phyloP scores from a whole-genome alignment of 805 yeast species.

The Kazachstania martiniae region DNA sequence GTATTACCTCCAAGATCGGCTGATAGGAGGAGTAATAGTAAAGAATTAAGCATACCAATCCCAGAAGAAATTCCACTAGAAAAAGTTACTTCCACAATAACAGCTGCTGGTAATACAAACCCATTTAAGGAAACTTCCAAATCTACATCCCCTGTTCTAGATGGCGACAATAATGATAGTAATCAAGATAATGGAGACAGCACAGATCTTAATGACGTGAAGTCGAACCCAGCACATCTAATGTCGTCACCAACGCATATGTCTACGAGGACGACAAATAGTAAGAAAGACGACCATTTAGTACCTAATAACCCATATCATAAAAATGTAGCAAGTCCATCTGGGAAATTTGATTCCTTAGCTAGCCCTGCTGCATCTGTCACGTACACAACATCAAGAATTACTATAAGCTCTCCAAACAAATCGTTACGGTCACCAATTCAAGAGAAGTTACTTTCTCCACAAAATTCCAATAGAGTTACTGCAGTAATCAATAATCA shows the following conservation, averaged over 20 bases:
- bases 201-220: not conserved
- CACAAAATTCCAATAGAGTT: constrained; percentile 22
- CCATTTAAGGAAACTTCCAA: not conserved
- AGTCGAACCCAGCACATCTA: not conserved
- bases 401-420: constrained; percentile 25
- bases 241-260: no score
- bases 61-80: constrained; percentile 1
- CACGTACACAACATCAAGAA: constrained; percentile 28
- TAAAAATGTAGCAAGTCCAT: not conserved
- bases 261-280: no score
- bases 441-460: constrained; percentile 9
- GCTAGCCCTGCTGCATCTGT: constrained; percentile 28
- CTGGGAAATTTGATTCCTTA: not conserved
- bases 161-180: not conserved
- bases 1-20: constrained; percentile 32
- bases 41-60: constrained; percentile 10
- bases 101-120: not conserved
- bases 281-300: not conserved
- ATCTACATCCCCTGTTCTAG: no score
- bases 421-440: constrained; percentile 6
- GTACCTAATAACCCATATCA: not conserved
- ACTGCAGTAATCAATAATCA: constrained; percentile 26
- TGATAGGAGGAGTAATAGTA: constrained; percentile 22
- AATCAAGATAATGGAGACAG: not conserved
- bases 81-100: not conserved